Evolutionary conservation across 139 green algal genomes (phyloP), one percentile per base, ranked within the genome.

Genomic region (Chlorella sp.): DNA sequence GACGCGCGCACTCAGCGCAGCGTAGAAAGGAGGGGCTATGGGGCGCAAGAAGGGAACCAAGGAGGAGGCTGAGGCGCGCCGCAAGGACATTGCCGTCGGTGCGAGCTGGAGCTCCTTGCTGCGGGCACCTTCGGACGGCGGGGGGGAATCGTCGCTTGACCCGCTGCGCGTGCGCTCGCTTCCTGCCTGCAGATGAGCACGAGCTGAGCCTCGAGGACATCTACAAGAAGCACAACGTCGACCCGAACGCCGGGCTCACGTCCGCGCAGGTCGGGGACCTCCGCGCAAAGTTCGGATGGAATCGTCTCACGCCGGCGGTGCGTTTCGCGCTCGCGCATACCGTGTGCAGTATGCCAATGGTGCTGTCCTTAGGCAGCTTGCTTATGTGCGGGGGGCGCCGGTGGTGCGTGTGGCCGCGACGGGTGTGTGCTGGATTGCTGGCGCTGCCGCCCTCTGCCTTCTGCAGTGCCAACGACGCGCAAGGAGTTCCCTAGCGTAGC

Each of bases 201-300:
- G 51, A 74, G 60, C 60, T 69, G 14, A 64, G 14, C 17, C 31
- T 79, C 0, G 67, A 74, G 1, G 67, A 79, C 31, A 29, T 79
- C 2, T 55, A 49, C 10, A 70, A 62, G 10, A 51, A 62, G n/a
- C 78, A 91, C 29, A 75, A 85, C 31, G 69, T 91, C 2, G 85
- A 82, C 20, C 67, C 77, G n/a, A 70, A 86, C 23, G 79, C 79
- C n/a, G 79, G 81, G 23, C 68, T 78, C 30, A 83, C 71, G 29
- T 88, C 6, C 63, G 67, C 31, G 3, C 83, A 93, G 67, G 88
- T 93, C 20, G 24, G 77, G 32, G 70, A 79, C 22, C 85, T 84
- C 35, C 67, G 83, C 1, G 35, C 65, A 35, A 85, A 85, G 69
- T 87, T 87, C 49, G 88, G 88, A 29, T 73, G 75, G 65, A 93